phyloP scores from a whole-genome alignment of 2,329 filamentous ascomycete genomes.

The Trichophyton benhamiae region DNA sequence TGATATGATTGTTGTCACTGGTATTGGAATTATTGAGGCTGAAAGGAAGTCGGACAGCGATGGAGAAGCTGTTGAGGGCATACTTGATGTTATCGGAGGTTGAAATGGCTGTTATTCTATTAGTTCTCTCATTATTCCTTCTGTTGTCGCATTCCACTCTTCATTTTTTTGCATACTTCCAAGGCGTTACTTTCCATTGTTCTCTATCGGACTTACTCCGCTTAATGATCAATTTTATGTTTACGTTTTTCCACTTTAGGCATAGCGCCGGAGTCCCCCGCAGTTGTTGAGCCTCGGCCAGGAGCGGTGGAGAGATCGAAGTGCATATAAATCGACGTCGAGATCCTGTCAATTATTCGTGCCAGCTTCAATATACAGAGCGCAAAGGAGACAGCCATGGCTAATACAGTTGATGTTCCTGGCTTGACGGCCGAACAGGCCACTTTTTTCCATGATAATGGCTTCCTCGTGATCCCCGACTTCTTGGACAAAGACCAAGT shows the following conservation, averaged over 20 bases:
- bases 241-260: not conserved
- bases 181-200: not conserved
- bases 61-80: slow-evolving; percentile 1
- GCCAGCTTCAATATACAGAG: not conserved
- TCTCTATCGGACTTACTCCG: not conserved
- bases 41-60: slow-evolving; percentile 6
- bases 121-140: not conserved
- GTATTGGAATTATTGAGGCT: slow-evolving; percentile 12
- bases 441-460: slow-evolving; percentile 61
- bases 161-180: not conserved
- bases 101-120: not conserved
- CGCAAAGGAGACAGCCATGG: not conserved
- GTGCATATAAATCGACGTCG: too few species aligned
- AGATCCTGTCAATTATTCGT: too few species aligned
- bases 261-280: slow-evolving; percentile 1
- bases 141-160: not conserved
- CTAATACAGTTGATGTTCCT: not conserved
- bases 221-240: not conserved
- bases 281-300: not conserved
- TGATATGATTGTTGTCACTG: slow-evolving; percentile 13
- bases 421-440: slow-evolving; percentile 59
- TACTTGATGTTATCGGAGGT: not conserved
- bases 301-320: not conserved
- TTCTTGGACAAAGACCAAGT: slow-evolving; percentile 59
- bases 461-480: slow-evolving; percentile 76